Evolutionary conservation across 2,329 filamentous ascomycete genomes (phyloP), one percentile per base, ranked within the genome.

Genomic region (Metarhizium robertsii): DNA sequence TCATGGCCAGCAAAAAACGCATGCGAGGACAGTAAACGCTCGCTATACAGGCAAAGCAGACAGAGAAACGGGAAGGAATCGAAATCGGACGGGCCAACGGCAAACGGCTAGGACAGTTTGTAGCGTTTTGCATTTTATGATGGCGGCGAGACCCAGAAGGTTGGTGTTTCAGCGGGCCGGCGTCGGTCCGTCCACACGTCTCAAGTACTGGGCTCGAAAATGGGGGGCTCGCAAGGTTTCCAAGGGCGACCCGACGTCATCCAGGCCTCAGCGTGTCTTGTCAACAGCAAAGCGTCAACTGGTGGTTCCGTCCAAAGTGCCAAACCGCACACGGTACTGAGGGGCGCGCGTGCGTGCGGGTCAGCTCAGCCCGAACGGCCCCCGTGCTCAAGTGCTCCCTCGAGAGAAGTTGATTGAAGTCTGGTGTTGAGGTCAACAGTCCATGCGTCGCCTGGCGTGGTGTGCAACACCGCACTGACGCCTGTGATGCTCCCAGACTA

Each of bases 1-100:
- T 49, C 56, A 58, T 58, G 50, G 38, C 55, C 55, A 57, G 52
- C 14, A 42, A 53, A 40, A 49, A 50, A 4, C 32, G 46, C 36
- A 25, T 34, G 40, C 40, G 38, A 56, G 36, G 55, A 20, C 32
- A 45, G 29, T n/a, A 45, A 18, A 45, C n/a, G 42, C 16, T 7
- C 4, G 38, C 42, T 45, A 8, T 6, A 10, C n/a, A 45, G 42
- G 20, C 42, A 45, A 43, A 49, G 45, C 40, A 20, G 42, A 32
- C 30, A 46, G 46, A 53, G 30, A 47, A 11, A 34, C 6, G 10
- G 32, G 32, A 34, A 34, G 32, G 10, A 34, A 34, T 34, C 32
- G 32, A 11, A 11, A 34, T 34, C 32, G 32, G 7, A 34, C 7
- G 32, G 32, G 32, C 32, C 32, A 34, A 34, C 6, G 32, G 32